These are phyloP conservation scores for Physcomitrellopsis africana DNA, from an alignment of 225 moss, liverwort and hornwort genomes.

Conservation along the genomic window DNA sequence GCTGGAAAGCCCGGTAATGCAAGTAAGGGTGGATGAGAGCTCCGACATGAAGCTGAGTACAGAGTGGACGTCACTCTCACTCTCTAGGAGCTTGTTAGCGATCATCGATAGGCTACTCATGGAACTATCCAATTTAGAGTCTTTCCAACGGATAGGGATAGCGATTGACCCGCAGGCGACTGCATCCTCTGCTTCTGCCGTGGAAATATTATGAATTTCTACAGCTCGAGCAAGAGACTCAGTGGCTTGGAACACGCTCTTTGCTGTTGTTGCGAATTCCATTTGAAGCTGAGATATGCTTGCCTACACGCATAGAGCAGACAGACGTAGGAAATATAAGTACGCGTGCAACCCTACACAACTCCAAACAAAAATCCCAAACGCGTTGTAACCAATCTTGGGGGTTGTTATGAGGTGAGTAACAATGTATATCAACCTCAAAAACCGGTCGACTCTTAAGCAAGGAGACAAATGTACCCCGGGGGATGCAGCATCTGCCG, in stretches of 20 bases:
- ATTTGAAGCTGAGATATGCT: constrained; percentile 27
- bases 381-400: no score
- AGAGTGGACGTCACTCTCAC: constrained; percentile 18
- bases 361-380: background rate
- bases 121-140: constrained; percentile 39
- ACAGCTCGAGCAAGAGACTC: constrained; percentile 46
- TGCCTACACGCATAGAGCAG: constrained; percentile 22
- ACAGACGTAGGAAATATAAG: constrained; percentile 2
- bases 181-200: constrained; percentile 13
- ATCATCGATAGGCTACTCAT: constrained; percentile 34
- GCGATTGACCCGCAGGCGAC: constrained; percentile 1
- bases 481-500: constrained; percentile 25
- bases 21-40: constrained; percentile 41
- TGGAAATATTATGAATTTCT: constrained; percentile 15
- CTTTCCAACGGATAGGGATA: constrained; percentile 40
- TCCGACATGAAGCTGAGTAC: constrained; percentile 28
- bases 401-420: background rate
- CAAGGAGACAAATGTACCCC: constrained; percentile 30
- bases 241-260: constrained; percentile 33
- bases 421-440: background rate
- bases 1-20: constrained; percentile 35
- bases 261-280: constrained; percentile 35
- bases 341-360: background rate
- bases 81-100: constrained; percentile 35
- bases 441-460: background rate